Percentiles rank a stretch among this genome's conserved stretches.
These are phyloP conservation scores for Marasmius oreades DNA, from an alignment of 1,284 basidiomycete species.

Conservation along the genomic window DNA sequence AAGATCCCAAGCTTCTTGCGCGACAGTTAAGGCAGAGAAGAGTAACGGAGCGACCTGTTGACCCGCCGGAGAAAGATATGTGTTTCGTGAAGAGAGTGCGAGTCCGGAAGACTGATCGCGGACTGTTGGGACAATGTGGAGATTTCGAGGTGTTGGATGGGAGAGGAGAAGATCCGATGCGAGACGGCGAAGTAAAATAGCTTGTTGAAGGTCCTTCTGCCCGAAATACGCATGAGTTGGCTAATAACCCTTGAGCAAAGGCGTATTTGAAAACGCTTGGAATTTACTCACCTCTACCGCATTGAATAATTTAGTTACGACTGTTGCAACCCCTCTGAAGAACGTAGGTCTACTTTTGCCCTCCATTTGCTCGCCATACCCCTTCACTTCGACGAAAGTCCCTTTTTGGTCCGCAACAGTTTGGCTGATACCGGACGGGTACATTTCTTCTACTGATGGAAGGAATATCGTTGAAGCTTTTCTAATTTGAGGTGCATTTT, in stretches of 20 bases:
- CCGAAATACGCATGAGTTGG: constrained; percentile 94
- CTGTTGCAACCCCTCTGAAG: constrained; percentile 94
- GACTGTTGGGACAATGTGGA: constrained; percentile 83
- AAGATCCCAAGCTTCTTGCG: constrained; percentile 48
- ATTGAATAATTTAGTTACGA: constrained; percentile 95
- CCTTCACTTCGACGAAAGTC: constrained; percentile 89
- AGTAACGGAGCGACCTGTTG: constrained; percentile 70
- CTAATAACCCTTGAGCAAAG: constrained; percentile 33
- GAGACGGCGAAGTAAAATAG: constrained; percentile 83
- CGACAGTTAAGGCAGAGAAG: constrained; percentile 64
- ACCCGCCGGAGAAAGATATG: constrained; percentile 72
- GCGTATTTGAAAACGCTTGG: background rate
- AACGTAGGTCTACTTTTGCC: constrained; percentile 83
- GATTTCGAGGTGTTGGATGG: constrained; percentile 65
- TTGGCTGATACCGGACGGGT: constrained; percentile 85
- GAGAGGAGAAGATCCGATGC: constrained; percentile 78
- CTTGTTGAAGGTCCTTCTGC: constrained; percentile 98
- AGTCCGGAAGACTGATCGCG: constrained; percentile 64
- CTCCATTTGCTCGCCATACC: constrained; percentile 86
- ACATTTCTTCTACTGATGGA: constrained; percentile 79
- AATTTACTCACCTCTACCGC: constrained; percentile 65
- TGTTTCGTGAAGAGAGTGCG: constrained; percentile 90
- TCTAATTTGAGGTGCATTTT: constrained; percentile 23
- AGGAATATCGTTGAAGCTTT: constrained; percentile 74
- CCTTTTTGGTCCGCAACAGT: constrained; percentile 77